Conservation (phyloP, 306 rosid species). For the Vigna unguiculata region DNA sequence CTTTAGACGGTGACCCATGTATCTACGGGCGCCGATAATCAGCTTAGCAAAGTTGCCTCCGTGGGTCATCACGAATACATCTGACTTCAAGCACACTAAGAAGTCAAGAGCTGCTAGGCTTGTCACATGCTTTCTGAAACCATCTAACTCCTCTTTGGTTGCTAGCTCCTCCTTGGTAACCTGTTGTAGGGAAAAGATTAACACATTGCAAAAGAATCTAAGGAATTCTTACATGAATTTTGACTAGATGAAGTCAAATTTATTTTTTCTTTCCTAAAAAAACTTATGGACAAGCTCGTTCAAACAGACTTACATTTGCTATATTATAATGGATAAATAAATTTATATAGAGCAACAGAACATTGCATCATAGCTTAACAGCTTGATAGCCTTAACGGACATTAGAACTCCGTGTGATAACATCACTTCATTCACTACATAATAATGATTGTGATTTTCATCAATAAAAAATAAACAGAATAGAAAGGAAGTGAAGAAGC, state of each 20-base stretch:
- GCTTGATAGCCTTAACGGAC: conserved; percentile 26
- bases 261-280: no score
- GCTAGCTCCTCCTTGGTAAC: conserved; percentile 96
- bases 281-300: no score
- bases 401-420: conserved; percentile 8
- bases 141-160: conserved; percentile 84
- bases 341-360: conserved; percentile 3
- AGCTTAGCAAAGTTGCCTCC: conserved; percentile 99
- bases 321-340: neutral
- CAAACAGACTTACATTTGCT: neutral
- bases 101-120: conserved; percentile 98
- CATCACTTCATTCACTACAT: conserved; percentile 13
- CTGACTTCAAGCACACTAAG: conserved; percentile 98
- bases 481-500: conserved; percentile 8
- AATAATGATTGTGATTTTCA: conserved; percentile 12
- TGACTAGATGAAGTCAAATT: neutral
- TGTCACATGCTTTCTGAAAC: conserved; percentile 94
- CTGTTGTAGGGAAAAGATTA: conserved; percentile 51
- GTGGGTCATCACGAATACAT: conserved; percentile 98
- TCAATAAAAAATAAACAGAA: neutral
- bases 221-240: neutral
- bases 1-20: conserved; percentile 92
- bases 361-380: conserved; percentile 10
- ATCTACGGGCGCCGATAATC: conserved; percentile 95
- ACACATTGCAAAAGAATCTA: conserved; percentile 11